phyloP scores from a whole-genome alignment of 1,284 basidiomycete genomes.

The Heliocybe sulcata region DNA sequence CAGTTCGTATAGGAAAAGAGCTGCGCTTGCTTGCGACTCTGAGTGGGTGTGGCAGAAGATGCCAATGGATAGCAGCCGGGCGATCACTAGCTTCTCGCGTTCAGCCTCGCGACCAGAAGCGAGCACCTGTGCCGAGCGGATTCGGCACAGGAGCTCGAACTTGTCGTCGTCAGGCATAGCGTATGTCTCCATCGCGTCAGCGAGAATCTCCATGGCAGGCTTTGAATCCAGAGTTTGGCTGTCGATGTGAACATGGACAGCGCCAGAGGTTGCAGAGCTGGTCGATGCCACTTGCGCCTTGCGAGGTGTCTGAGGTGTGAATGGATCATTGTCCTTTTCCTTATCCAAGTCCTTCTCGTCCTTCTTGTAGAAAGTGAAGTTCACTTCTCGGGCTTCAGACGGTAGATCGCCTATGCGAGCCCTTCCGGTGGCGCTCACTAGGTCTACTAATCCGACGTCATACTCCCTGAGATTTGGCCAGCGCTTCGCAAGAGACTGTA shows the following conservation, averaged over 20 bases:
- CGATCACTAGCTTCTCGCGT: constrained; percentile 76
- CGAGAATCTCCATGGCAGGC: constrained; percentile 67
- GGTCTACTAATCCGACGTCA: constrained; percentile 62
- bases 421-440: constrained; percentile 47
- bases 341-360: constrained; percentile 25
- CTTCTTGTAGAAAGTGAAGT: constrained; percentile 69
- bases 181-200: constrained; percentile 67
- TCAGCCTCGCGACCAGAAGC: constrained; percentile 48
- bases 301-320: constrained; percentile 15
- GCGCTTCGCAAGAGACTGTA: constrained; percentile 64
- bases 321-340: constrained; percentile 35
- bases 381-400: constrained; percentile 63
- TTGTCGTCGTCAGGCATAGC: constrained; percentile 79
- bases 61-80: constrained; percentile 83
- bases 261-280: constrained; percentile 29
- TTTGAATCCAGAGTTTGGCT: constrained; percentile 52
- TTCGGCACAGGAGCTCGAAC: constrained; percentile 85
- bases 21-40: constrained; percentile 74
- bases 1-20: constrained; percentile 92
- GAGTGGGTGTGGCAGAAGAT: constrained; percentile 82
- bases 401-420: constrained; percentile 54
- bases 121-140: constrained; percentile 72
- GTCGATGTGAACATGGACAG: constrained; percentile 60
- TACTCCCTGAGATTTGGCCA: constrained; percentile 74
- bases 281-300: constrained; percentile 17